Percentiles rank a stretch among this genome's conserved stretches.
Conservation (phyloP, 306 rosid species). For the Clitoria ternatea region DNA sequence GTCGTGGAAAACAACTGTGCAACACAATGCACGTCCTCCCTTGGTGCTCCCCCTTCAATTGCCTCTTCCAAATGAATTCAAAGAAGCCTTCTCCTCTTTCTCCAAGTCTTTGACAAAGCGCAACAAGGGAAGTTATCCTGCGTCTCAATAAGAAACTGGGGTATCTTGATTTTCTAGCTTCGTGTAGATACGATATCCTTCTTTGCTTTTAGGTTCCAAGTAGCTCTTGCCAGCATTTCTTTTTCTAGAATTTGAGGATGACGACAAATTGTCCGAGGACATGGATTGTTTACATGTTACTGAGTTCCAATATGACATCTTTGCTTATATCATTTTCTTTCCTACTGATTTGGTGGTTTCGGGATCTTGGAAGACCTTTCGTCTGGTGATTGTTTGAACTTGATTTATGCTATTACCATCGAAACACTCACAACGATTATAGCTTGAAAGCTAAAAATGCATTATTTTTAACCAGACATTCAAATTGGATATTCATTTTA, state of each 20-base stretch:
- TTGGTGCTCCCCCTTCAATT: conserved; percentile 67
- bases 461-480: background rate
- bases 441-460: background rate
- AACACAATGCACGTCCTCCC: conserved; percentile 25
- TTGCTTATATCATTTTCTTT: conserved; percentile 13
- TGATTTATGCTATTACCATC: background rate
- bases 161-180: conserved; percentile 12
- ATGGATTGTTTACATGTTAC: conserved; percentile 24
- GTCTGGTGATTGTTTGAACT: conserved; percentile 10
- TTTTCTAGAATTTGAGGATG: conserved; percentile 12
- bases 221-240: conserved; percentile 16
- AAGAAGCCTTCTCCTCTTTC: conserved; percentile 69
- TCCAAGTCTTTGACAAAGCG: conserved; percentile 60
- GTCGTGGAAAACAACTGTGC: conserved; percentile 39
- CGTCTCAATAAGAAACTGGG: conserved; percentile 31
- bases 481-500: too few species aligned
- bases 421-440: background rate
- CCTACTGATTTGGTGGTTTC: background rate
- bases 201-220: conserved; percentile 2
- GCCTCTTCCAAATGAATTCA: conserved; percentile 72
- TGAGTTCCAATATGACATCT: conserved; percentile 5
- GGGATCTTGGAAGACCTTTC: background rate
- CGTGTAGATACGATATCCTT: conserved; percentile 32
- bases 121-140: conserved; percentile 38
- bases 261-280: conserved; percentile 7